A percentile compares a stretch with the other conserved stretches of the same genome.
phyloP scores from a whole-genome alignment of 1,284 basidiomycete species.

The Irpex sp. region DNA sequence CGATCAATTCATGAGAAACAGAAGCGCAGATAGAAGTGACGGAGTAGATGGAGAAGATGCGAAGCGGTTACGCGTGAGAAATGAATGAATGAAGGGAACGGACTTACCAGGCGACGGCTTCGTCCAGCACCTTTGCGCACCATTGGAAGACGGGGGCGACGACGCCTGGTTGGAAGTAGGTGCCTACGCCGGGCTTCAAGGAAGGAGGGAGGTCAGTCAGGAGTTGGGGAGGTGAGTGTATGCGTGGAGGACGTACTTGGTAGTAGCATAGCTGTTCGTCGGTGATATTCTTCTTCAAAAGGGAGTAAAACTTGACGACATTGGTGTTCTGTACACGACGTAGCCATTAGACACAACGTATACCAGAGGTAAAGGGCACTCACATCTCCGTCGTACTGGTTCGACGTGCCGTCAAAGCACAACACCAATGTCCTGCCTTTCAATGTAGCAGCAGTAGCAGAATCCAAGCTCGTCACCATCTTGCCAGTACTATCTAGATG shows the following conservation, averaged over 20 bases:
- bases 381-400: conserved; percentile 43
- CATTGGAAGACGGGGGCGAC: conserved; percentile 33
- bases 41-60: background rate
- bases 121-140: conserved; percentile 39
- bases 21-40: background rate
- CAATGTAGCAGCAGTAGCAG: background rate
- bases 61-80: background rate
- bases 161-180: conserved; percentile 42
- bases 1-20: background rate
- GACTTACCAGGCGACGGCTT: conserved; percentile 43
- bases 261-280: conserved; percentile 39
- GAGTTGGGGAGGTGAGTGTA: background rate
- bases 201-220: background rate
- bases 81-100: background rate
- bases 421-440: conserved; percentile 38
- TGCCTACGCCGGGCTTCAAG: conserved; percentile 40
- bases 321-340: conserved; percentile 6
- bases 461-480: background rate
- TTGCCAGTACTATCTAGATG: background rate
- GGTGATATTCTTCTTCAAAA: conserved; percentile 34
- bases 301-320: conserved; percentile 36
- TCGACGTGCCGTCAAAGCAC: conserved; percentile 51
- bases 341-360: background rate
- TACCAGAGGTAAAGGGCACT: conserved; percentile 4
- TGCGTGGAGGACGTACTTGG: conserved; percentile 25